Conservation (phyloP, 208 protist species). For the Crithidia sp. region DNA sequence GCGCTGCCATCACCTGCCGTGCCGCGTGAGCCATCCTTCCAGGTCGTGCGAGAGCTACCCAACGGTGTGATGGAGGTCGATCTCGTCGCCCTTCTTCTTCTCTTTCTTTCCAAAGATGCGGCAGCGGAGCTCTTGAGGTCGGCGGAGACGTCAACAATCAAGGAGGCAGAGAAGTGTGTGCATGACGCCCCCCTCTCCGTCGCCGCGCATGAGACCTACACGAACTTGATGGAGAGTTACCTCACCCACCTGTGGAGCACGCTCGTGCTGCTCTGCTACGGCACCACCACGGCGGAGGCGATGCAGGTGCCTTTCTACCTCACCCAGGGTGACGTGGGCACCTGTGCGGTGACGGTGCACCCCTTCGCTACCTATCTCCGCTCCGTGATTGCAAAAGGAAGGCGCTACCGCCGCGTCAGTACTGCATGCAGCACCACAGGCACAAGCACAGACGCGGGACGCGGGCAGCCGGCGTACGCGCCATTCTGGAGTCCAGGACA, state of each 20-base stretch:
- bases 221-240: slow-evolving; percentile 3
- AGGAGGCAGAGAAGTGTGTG: too few relatives aligned
- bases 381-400: too few relatives aligned
- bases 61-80: slow-evolving; percentile 14
- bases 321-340: too few relatives aligned
- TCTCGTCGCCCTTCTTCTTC: slow-evolving; percentile 22
- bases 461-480: slow-evolving; percentile 1
- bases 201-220: too few relatives aligned
- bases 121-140: background rate
- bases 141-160: background rate
- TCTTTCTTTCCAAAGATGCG: slow-evolving; percentile 14
- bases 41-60: slow-evolving; percentile 16
- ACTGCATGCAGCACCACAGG: background rate
- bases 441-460: background rate
- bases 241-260: slow-evolving; percentile 23
- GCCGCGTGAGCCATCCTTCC: background rate
- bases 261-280: slow-evolving; percentile 28
- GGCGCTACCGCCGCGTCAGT: background rate
- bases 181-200: background rate
- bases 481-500: slow-evolving; percentile 39
- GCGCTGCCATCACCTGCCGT: background rate
- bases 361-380: too few relatives aligned
- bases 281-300: slow-evolving; percentile 20
- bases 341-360: too few relatives aligned
- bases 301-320: slow-evolving; percentile 24